Conservation (phyloP, 257 asterid species). For the Plantago elongata region DNA sequence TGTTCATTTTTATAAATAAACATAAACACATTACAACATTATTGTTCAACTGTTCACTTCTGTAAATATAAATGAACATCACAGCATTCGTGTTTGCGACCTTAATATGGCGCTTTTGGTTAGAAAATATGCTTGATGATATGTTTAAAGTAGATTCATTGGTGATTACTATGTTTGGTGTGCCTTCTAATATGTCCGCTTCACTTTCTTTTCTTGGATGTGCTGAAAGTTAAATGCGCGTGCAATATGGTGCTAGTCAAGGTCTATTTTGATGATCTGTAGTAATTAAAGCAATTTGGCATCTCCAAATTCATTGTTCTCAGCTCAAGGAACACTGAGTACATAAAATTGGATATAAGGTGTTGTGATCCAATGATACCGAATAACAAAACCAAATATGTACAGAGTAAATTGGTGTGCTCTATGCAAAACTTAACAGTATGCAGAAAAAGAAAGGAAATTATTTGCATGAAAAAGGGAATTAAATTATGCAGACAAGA, state of each 20-base stretch:
- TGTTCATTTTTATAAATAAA: too few species aligned
- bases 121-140: background rate
- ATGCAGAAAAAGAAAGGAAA: too few species aligned
- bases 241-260: conserved; percentile 10
- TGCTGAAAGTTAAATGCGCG: background rate
- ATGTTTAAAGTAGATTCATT: background rate
- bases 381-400: too few species aligned
- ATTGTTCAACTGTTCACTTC: too few species aligned
- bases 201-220: background rate
- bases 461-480: too few species aligned
- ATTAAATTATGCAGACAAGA: too few species aligned
- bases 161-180: background rate
- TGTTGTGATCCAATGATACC: too few species aligned
- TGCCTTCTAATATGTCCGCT: conserved; percentile 7
- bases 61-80: too few species aligned
- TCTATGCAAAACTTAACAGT: too few species aligned
- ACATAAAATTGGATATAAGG: background rate
- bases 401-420: too few species aligned
- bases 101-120: conserved; percentile 2
- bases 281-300: background rate
- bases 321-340: background rate
- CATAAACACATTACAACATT: too few species aligned
- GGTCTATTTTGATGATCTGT: conserved; percentile 10
- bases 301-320: background rate
- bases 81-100: background rate